A percentile compares a stretch with the other conserved stretches of the same genome.
Evolutionary conservation across 768 basidiomycete genomes (phyloP).

Genomic region (Mycena epipterygia): DNA sequence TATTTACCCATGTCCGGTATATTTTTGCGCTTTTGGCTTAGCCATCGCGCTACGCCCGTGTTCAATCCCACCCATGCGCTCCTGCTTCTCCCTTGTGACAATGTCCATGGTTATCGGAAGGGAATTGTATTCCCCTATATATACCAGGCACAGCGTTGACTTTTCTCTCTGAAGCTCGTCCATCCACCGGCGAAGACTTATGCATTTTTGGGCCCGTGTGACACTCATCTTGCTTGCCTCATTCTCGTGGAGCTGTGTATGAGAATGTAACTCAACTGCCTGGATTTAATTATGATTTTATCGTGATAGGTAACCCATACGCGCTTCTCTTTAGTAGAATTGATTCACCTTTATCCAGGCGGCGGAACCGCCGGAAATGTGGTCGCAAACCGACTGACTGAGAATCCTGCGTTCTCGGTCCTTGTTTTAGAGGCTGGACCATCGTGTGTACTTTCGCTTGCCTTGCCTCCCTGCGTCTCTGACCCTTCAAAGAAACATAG

Average conservation of each 20-base stretch:
- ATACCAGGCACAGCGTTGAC: no score
- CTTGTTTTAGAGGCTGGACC: constrained; percentile 36
- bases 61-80: no score
- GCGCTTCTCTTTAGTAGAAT: not conserved
- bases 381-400: constrained; percentile 34
- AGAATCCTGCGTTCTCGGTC: constrained; percentile 32
- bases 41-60: no score
- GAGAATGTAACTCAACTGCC: constrained; percentile 10
- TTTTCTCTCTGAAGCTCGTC: no score
- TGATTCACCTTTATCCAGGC: constrained; percentile 15
- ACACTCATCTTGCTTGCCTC: not conserved
- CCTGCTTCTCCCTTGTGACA: no score
- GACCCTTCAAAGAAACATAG: constrained; percentile 2
- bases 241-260: constrained; percentile 10
- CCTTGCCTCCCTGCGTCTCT: not conserved
- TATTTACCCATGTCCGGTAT: no score
- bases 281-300: constrained; percentile 20
- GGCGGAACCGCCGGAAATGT: constrained; percentile 32
- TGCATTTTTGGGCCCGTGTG: not conserved
- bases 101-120: no score
- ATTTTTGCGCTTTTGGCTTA: no score
- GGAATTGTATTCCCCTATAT: no score
- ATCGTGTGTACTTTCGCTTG: not conserved
- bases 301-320: constrained; percentile 20
- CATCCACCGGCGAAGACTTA: not conserved